phyloP scores from a whole-genome alignment of 352 stramenopile species.

The Globisporangium abappressorium region DNA sequence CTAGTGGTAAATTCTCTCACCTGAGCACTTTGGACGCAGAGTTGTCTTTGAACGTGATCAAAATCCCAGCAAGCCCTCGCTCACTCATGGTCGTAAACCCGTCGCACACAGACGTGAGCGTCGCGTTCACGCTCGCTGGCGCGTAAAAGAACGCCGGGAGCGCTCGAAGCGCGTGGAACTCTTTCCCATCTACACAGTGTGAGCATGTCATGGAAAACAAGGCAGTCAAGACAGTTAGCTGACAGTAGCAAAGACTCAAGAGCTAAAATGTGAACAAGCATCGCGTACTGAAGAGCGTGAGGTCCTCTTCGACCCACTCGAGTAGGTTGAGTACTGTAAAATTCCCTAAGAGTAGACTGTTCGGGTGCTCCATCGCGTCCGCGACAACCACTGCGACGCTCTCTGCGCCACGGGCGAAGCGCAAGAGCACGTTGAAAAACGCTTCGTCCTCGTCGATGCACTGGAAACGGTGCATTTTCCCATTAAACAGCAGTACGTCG shows the following conservation, averaged over 20 bases:
- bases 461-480: slow-evolving; percentile 26
- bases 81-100: slow-evolving; percentile 33
- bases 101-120: slow-evolving; percentile 29
- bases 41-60: slow-evolving; percentile 19
- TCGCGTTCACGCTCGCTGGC: slow-evolving; percentile 26
- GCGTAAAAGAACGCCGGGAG: slow-evolving; percentile 53
- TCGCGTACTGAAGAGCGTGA: slow-evolving; percentile 52
- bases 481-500: slow-evolving; percentile 30
- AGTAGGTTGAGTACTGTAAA: slow-evolving; percentile 45
- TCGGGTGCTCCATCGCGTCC: slow-evolving; percentile 13
- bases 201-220: not conserved
- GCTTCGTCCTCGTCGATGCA: slow-evolving; percentile 41
- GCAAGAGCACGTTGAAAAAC: slow-evolving; percentile 56
- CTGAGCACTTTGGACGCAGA: slow-evolving; percentile 12
- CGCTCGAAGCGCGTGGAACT: slow-evolving; percentile 29
- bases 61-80: slow-evolving; percentile 29
- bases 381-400: slow-evolving; percentile 42
- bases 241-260: slow-evolving; percentile 9
- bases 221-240: not conserved
- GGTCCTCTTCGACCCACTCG: slow-evolving; percentile 53
- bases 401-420: slow-evolving; percentile 42
- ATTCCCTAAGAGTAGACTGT: slow-evolving; percentile 35
- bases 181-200: slow-evolving; percentile 27
- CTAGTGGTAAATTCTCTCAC: not conserved
- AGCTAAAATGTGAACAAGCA: not conserved